A percentile compares a stretch with the other conserved stretches of the same genome.
Evolutionary conservation across 2,329 filamentous ascomycete species (phyloP).

Genomic region (Calcarisporium arbuscula): DNA sequence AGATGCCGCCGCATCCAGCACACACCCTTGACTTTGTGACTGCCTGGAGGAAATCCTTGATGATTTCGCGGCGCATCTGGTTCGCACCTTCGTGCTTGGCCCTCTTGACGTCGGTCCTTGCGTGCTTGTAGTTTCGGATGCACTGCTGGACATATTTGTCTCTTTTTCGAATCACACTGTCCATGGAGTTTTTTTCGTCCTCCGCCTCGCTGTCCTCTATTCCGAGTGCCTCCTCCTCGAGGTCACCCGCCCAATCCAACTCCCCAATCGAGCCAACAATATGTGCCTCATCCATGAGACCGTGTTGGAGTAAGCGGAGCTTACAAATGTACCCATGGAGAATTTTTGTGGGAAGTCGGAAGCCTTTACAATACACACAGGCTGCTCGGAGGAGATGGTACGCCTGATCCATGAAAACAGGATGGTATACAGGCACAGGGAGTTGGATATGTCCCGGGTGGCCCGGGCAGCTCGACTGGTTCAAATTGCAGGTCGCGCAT

Average conservation of each 20-base stretch:
- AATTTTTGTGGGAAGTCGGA: slow-evolving; percentile 71
- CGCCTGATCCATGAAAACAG: slow-evolving; percentile 92
- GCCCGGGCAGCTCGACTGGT: slow-evolving; percentile 75
- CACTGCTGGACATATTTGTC: slow-evolving; percentile 66
- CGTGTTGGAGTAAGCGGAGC: slow-evolving; percentile 77
- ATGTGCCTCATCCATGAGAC: slow-evolving; percentile 65
- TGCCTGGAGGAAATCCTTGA: slow-evolving; percentile 75
- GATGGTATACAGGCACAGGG: slow-evolving; percentile 88
- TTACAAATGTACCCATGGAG: slow-evolving; percentile 79
- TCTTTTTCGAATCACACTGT: slow-evolving; percentile 45
- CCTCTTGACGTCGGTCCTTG: slow-evolving; percentile 42
- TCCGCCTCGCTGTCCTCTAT: slow-evolving; percentile 54
- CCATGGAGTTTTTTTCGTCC: slow-evolving; percentile 49
- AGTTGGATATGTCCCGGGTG: slow-evolving; percentile 95
- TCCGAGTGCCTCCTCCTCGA: slow-evolving; percentile 26
- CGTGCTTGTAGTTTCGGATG: slow-evolving; percentile 54
- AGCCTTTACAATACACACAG: slow-evolving; percentile 84
- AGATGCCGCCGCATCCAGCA: slow-evolving; percentile 59
- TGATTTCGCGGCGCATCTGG: slow-evolving; percentile 66
- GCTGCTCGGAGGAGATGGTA: slow-evolving; percentile 78
- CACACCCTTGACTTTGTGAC: slow-evolving; percentile 68
- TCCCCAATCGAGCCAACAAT: slow-evolving; percentile 48
- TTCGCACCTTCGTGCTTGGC: slow-evolving; percentile 79
- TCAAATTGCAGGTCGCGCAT: slow-evolving; percentile 88
- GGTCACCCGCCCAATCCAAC: slow-evolving; percentile 30